Base-by-base conservation (phyloP, 192 early-diverging fungal genomes). In the Backusella psychrophila region DNA sequence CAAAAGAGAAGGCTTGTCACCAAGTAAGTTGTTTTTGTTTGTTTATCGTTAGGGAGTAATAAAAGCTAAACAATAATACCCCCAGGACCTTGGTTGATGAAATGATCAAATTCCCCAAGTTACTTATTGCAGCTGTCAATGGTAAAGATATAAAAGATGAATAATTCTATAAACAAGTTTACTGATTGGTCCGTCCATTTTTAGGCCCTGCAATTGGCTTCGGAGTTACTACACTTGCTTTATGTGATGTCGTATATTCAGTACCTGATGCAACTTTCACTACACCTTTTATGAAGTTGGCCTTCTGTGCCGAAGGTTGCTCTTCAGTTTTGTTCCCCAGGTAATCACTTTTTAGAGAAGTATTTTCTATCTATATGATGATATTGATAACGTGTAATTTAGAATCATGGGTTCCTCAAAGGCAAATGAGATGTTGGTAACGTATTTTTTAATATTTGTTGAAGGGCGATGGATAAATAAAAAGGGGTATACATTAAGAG, bases 231-330 rank as follows among this genome's bases (percentile, higher is more conserved):
- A 86, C 87, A 17, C 69, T 89, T 35, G 89, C 88, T 1, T 87
- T 93, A 1, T 92, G 86, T 76, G 93, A 94, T 83, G 85, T 92
- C 33, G 82, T 94, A 26, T 90, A 93, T 72, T 71, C 90, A 0
- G 81, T 86, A 11, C 88, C 89, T 44, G 80, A 89, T 19, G 90
- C 92, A 8, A 88, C 89, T 19, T 93, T 91, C 77, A 83, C 78
- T 39, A 92, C 91, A 26, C 91, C 93, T 31, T 93, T 94, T 77
- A 90, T 92, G 80, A 81, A 92, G 70, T 82, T 91, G 41, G 92
- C 15, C 12, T 90, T 93, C 73, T 92, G 91, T 72, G 92, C 89
- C 12, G 93, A 94, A 76, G 93, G 89, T 12, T 90, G 89, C 85
- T 92, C 91, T 26, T 89, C 89, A 21, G 72, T 90, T 33, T 78